These are phyloP conservation scores for Leonotis leonurus DNA, from an alignment of 257 asterid species.

Conservation along the genomic window DNA sequence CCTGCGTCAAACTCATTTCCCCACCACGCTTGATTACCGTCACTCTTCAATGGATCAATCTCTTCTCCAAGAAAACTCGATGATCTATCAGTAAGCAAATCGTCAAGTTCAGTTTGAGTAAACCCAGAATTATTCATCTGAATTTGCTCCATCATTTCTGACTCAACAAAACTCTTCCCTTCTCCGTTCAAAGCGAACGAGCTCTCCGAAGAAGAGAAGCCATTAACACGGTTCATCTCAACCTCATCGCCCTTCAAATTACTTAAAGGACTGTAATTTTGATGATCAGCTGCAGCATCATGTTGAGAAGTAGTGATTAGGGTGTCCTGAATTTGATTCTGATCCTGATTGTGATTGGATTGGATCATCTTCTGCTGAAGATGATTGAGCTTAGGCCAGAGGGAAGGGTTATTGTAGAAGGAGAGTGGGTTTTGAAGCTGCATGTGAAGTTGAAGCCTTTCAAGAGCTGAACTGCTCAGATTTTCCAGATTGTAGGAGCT, in stretches of 20 bases:
- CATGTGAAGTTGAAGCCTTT: constrained; percentile 86
- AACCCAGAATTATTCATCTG: constrained; percentile 28
- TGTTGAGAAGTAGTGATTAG: neutral
- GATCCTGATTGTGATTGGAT: constrained; percentile 16
- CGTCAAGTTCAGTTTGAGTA: constrained; percentile 49
- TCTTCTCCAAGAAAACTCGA: constrained; percentile 24
- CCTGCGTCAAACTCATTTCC: constrained; percentile 49
- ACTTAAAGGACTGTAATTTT: constrained; percentile 21
- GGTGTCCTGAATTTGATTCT: constrained; percentile 4
- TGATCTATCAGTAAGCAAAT: constrained; percentile 29
- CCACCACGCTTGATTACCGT: constrained; percentile 56
- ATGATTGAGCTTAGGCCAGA: constrained; percentile 53
- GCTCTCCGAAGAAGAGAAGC: constrained; percentile 26
- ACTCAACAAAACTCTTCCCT: constrained; percentile 1
- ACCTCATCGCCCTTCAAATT: constrained; percentile 11
- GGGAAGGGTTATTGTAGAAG: constrained; percentile 41
- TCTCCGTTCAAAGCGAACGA: constrained; percentile 2
- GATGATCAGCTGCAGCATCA: constrained; percentile 13
- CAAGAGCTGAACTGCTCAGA: constrained; percentile 77
- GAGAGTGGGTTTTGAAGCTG: constrained; percentile 72
- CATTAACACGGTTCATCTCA: neutral
- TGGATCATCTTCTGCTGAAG: constrained; percentile 49
- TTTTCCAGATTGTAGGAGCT: constrained; percentile 28
- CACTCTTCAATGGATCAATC: constrained; percentile 33
- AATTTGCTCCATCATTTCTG: neutral